phyloP scores from a whole-genome alignment of 345 rosid species.

The Ceriops zippeliana region DNA sequence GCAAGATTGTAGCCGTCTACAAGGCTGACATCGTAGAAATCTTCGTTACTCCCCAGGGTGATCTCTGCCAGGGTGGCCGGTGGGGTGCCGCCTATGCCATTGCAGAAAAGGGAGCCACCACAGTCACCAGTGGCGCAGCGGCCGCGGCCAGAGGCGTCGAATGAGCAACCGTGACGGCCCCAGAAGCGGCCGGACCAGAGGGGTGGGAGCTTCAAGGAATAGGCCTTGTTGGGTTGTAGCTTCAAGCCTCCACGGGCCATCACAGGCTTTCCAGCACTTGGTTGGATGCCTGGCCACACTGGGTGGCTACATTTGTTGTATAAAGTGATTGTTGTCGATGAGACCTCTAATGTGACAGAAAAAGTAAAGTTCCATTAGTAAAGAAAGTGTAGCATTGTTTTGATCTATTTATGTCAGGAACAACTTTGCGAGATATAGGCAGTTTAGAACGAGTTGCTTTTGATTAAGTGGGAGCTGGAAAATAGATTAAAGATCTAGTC shows the following conservation, averaged over 20 bases:
- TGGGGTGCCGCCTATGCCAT: constrained; percentile 79
- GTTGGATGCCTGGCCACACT: constrained; percentile 97
- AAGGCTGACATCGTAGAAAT: constrained; percentile 92
- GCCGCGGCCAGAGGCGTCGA: constrained; percentile 66
- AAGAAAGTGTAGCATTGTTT: neutral
- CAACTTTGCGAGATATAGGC: neutral
- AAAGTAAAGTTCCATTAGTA: neutral
- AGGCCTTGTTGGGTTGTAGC: constrained; percentile 61
- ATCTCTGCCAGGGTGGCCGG: constrained; percentile 93
- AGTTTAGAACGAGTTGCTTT: too few species aligned
- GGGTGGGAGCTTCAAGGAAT: constrained; percentile 55
- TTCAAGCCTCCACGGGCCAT: constrained; percentile 81
- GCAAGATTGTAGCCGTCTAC: constrained; percentile 95
- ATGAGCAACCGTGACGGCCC: constrained; percentile 92
- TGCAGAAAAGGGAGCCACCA: constrained; percentile 74
- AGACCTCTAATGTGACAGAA: constrained; percentile 19
- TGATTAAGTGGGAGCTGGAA: too few species aligned
- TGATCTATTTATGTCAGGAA: too few species aligned
- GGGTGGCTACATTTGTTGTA: constrained; percentile 75
- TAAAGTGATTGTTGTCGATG: constrained; percentile 60
- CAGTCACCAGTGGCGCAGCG: constrained; percentile 88
- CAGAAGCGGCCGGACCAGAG: constrained; percentile 98
- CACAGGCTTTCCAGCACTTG: constrained; percentile 71
- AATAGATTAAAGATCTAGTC: too few species aligned
- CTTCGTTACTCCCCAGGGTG: constrained; percentile 71